These are phyloP conservation scores for Kentomonas sorsogonicus DNA, from an alignment of 208 protist genomes.

Conservation along the genomic window DNA sequence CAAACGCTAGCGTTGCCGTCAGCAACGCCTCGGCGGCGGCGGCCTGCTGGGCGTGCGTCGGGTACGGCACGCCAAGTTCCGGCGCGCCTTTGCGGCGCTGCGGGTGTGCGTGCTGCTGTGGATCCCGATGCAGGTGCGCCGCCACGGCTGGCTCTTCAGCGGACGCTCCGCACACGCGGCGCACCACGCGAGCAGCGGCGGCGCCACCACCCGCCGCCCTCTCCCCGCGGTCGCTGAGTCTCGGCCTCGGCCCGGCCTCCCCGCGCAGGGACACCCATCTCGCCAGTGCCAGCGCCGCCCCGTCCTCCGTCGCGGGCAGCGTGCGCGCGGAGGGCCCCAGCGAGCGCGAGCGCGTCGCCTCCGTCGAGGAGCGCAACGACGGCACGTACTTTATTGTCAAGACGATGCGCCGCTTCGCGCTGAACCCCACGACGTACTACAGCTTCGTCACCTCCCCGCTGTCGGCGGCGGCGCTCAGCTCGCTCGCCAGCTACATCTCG, in stretches of 20 bases:
- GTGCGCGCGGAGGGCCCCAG: not conserved
- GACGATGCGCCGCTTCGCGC: conserved; percentile 35
- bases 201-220: too few relatives aligned
- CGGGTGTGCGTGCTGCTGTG: conserved; percentile 53
- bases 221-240: too few relatives aligned
- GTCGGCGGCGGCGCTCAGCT: conserved; percentile 46
- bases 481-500: conserved; percentile 37
- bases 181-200: too few relatives aligned
- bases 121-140: conserved; percentile 26
- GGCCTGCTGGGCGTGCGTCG: not conserved
- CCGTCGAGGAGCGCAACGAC: conserved; percentile 14
- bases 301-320: too few relatives aligned
- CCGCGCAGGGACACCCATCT: too few relatives aligned
- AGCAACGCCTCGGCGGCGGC: not conserved
- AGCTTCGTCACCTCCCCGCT: conserved; percentile 55
- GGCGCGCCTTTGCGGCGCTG: conserved; percentile 44
- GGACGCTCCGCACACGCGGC: conserved; percentile 11
- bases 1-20: too few relatives aligned
- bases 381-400: conserved; percentile 51
- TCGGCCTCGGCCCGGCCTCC: too few relatives aligned
- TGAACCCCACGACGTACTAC: conserved; percentile 38
- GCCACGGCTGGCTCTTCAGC: conserved; percentile 35
- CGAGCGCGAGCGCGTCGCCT: not conserved
- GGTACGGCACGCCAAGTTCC: conserved; percentile 24
- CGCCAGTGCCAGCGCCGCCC: too few relatives aligned